A percentile compares a stretch with the other conserved stretches of the same genome.
Conservation (phyloP, 805 yeast species). For the Kodamaea kakaduensis region DNA sequence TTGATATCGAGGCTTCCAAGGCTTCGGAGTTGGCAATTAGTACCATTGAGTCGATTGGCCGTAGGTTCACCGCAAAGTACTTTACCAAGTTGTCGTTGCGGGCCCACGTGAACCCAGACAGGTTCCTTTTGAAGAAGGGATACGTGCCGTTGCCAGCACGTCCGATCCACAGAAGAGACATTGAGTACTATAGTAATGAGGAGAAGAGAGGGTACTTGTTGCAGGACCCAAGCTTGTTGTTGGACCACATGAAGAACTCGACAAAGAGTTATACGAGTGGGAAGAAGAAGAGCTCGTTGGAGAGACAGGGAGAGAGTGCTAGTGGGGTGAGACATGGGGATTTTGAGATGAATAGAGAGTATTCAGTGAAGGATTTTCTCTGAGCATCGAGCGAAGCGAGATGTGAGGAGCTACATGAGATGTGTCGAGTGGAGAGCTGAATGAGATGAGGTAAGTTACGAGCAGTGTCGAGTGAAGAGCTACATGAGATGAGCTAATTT, state of each 20-base stretch:
- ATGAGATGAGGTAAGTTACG: too few relatives aligned
- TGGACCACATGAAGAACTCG: conserved; percentile 30
- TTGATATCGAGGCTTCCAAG: conserved; percentile 75
- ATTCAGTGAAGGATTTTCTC: conserved; percentile 11
- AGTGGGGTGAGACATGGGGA: conserved; percentile 15
- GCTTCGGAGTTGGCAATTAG: conserved; percentile 74
- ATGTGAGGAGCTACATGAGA: too few relatives aligned
- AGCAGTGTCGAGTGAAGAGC: too few relatives aligned
- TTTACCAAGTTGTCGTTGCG: conserved; percentile 59
- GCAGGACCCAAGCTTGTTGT: conserved; percentile 34
- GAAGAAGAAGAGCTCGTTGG: conserved; percentile 33
- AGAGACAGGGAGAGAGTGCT: conserved; percentile 33
- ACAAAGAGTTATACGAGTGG: conserved; percentile 18
- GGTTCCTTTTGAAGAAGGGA: conserved; percentile 66
- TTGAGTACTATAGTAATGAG: conserved; percentile 69
- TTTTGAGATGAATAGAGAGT: conserved; percentile 11
- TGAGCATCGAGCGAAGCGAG: too few relatives aligned
- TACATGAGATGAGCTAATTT: too few relatives aligned
- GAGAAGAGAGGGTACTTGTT: conserved; percentile 73
- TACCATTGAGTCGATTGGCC: conserved; percentile 69
- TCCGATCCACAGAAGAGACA: conserved; percentile 79
- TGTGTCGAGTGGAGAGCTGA: too few relatives aligned
- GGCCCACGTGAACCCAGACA: conserved; percentile 73
- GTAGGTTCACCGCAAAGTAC: conserved; percentile 69
- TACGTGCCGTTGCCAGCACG: conserved; percentile 80